These are phyloP conservation scores for Platismatia glauca DNA, from an alignment of 495 filamentous ascomycete genomes.

Conservation along the genomic window DNA sequence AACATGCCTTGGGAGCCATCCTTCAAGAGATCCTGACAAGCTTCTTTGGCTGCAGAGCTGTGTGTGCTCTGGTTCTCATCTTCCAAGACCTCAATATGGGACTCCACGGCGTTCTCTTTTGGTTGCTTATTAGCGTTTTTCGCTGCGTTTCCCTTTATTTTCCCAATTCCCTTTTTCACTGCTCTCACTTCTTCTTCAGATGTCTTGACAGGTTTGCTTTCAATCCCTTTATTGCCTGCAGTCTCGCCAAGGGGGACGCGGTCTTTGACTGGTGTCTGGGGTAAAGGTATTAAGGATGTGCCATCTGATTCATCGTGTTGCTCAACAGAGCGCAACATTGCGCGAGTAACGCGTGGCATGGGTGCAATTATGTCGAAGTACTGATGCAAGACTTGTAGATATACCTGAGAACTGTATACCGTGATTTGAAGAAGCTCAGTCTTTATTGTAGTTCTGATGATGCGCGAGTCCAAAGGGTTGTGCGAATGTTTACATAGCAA, in stretches of 20 bases:
- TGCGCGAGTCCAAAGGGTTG: neutral
- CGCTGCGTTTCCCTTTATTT: constrained; percentile 29
- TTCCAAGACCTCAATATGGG: constrained; percentile 19
- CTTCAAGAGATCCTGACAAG: constrained; percentile 16
- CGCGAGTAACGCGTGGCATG: constrained; percentile 33
- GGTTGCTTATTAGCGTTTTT: constrained; percentile 23
- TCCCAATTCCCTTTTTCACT: constrained; percentile 24
- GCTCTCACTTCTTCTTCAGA: constrained; percentile 22
- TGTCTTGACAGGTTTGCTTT: constrained; percentile 17
- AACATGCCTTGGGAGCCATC: constrained; percentile 10
- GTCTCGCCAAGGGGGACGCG: constrained; percentile 25
- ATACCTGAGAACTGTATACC: neutral
- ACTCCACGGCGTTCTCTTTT: constrained; percentile 11
- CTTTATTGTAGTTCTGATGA: neutral
- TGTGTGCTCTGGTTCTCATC: constrained; percentile 21
- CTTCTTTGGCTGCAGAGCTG: constrained; percentile 23
- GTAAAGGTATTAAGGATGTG: constrained; percentile 15
- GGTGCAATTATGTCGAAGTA: constrained; percentile 5
- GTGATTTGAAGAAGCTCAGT: neutral
- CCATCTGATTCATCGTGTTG: constrained; percentile 19
- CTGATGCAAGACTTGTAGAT: neutral
- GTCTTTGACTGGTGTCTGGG: constrained; percentile 17
- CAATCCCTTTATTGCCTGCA: constrained; percentile 1
- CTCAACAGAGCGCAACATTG: constrained; percentile 22
- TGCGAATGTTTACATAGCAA: constrained; percentile 25